Base-by-base conservation (phyloP, 108 stramenopile species). In the Stephanodiscus minutulus region DNA sequence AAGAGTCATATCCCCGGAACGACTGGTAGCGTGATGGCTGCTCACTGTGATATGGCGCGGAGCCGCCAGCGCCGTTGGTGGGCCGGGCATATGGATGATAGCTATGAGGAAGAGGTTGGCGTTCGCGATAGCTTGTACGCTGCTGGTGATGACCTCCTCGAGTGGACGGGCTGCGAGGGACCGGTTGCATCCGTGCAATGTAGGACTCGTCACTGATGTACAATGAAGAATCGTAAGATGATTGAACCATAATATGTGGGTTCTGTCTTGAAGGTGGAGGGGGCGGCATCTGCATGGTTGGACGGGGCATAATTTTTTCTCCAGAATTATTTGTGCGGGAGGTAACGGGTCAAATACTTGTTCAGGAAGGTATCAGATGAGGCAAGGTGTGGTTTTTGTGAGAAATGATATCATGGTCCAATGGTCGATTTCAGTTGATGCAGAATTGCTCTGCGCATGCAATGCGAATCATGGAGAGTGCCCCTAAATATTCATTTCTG, bases 1-100 rank as follows among this genome's bases (percentile, higher is more conserved):
- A 58, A 35, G 7, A 58, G n/a, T 58, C 57, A 17, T 58, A 58
- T 35, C 57, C 57, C n/a, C 22, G 31, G n/a, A 31, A 58, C 15
- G 52, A 27, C 52, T 25, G 52, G 9, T 35, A 17, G 29, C 15
- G 57, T 15, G 57, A 58, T 33, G 57, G 15, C 17, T 58, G 12
- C 10, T 28, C 29, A 18, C 6, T 4, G 20, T 24, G 24, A 25
- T 25, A 57, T 29, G 56, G 24, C 1, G 56, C 8, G 17, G n/a
- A 12, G 22, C 9, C 1, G 8, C 57, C 33, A 33, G 10, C 29
- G 27, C 29, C 57, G 29, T 15, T 35, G 13, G 5, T 1, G 31
- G 57, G 0, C 29, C 57, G 57, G n/a, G 33, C 29, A 58, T 58
- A 58, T 35, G 57, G 57, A n/a, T 58, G 57, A 58, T 58, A 35